Conservation (phyloP, 73 alveolate genomes). For the Paramecium sonneborni region DNA sequence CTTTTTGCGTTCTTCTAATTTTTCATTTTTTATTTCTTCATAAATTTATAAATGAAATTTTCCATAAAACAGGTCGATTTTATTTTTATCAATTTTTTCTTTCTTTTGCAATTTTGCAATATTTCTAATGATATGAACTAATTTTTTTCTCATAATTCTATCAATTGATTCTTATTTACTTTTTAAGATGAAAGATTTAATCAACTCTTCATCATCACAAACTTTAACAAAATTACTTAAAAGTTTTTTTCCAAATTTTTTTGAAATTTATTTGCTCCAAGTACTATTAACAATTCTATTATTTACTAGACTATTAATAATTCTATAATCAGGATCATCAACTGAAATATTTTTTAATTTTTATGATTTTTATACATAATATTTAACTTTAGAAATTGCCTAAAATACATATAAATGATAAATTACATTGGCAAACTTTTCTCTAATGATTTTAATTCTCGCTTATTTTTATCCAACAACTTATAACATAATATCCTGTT, state of each 20-base stretch:
- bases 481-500: neutral
- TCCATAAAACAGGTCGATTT: neutral
- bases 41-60: neutral
- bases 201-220: neutral
- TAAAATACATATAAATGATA: neutral
- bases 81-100: neutral
- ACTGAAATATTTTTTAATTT: neutral
- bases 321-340: neutral
- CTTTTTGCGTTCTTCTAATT: neutral
- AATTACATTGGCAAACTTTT: neutral
- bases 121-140: neutral
- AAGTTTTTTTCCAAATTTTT: neutral
- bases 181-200: neutral
- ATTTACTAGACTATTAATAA: neutral
- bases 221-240: constrained; percentile 9
- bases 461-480: constrained; percentile 31
- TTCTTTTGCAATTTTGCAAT: neutral
- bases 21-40: neutral
- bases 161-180: constrained; percentile 13
- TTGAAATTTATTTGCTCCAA: neutral
- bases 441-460: neutral
- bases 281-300: neutral
- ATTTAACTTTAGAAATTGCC: constrained; percentile 1
- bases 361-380: neutral
- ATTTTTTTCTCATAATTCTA: constrained; percentile 3